These are phyloP conservation scores for Cetraspora pellucida DNA, from an alignment of 192 early-diverging fungal genomes.

Conservation along the genomic window DNA sequence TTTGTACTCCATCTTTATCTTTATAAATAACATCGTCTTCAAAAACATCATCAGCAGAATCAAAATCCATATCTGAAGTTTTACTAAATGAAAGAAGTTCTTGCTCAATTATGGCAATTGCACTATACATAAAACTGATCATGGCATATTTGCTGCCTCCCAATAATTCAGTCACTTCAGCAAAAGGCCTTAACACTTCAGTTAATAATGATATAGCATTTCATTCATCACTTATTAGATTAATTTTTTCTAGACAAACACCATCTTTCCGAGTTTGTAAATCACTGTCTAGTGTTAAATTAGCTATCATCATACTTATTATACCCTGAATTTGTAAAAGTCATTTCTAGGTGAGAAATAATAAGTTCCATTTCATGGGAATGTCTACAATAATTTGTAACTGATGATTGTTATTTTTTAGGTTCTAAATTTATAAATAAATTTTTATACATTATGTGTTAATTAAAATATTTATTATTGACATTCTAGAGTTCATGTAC, in stretches of 20 bases:
- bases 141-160: background rate
- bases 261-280: background rate
- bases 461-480: too few species aligned
- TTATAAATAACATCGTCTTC: too few species aligned
- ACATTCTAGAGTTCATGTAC: too few species aligned
- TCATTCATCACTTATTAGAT: background rate
- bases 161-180: background rate
- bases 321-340: background rate
- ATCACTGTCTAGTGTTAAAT: background rate
- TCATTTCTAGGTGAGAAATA: background rate
- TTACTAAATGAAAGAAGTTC: background rate
- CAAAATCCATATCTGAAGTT: too few species aligned
- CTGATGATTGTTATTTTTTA: background rate
- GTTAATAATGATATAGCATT: background rate
- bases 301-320: background rate
- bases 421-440: background rate
- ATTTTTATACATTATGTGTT: background rate
- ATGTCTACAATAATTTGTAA: background rate
- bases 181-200: background rate
- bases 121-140: constrained; percentile 1
- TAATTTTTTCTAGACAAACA: background rate
- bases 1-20: too few species aligned
- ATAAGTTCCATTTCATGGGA: background rate
- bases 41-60: too few species aligned
- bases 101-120: background rate